Base-by-base conservation (phyloP, 2,329 filamentous ascomycete genomes). In the Hysterium pulicare region DNA sequence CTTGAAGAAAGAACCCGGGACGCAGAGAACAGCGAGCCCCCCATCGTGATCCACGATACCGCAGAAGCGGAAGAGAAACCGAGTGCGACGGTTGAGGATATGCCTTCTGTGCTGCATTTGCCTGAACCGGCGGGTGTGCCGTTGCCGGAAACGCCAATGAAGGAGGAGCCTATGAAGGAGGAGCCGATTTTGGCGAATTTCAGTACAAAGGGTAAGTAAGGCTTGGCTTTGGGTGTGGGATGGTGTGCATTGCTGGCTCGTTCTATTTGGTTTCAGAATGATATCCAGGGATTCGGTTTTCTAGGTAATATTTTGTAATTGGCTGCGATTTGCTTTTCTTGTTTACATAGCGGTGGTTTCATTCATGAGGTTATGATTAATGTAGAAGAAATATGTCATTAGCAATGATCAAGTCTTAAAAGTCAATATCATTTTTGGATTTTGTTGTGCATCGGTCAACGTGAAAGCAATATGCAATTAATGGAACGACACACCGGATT, bases 41-140 rank as follows among this genome's bases (percentile, higher is more conserved):
- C 64, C 4, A 50, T 65, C 11, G 59, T 61, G 37, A 60, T 66
- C 32, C 47, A 47, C 5, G 60, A 63, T 28, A 44, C 48, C 19
- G 54, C 48, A 19, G 57, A 57, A 13, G 37, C 41, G 10, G 33
- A 44, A 2, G 58, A 53, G 21, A 46, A 50, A 31, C 47, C 47
- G 8, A 42, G 46, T 23, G 50, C 57, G n/a, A 44, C 52, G 3
- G 57, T 67, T 7, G 39, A 51, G 13, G 60, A 68, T 46, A 41
- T 69, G 48, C 64, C 64, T 1, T 61, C 61, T 23, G 65, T 69
- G 23, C 52, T 55, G 23, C 51, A 68, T 49, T 46, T 68, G 45
- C 64, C 65, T 8, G 59, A 63, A 22, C 66, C 67, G 19, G 46
- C 49, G 10, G 36, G 41, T 4, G 53, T 50, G 10, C 47, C 51